phyloP scores from a whole-genome alignment of 1,284 basidiomycete genomes.

The Malassezia restricta region DNA sequence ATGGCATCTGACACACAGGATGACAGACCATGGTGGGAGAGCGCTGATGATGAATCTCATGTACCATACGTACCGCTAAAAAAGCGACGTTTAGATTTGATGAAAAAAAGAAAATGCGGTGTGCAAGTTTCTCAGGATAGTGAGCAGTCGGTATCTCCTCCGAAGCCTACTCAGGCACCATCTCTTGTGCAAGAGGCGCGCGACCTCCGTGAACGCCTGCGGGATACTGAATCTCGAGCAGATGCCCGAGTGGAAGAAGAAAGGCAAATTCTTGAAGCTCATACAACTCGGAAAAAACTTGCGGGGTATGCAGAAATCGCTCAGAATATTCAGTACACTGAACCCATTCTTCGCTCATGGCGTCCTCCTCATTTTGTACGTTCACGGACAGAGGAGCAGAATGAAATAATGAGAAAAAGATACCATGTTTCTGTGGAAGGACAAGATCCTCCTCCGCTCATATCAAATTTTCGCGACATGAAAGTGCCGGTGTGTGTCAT shows the following conservation, averaged over 20 bases:
- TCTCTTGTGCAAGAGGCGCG: constrained; percentile 36
- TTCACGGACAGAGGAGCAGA: constrained; percentile 58
- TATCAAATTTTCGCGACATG: constrained; percentile 90
- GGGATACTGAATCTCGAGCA: constrained; percentile 58
- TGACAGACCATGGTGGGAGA: constrained; percentile 14
- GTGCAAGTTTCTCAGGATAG: too few species aligned
- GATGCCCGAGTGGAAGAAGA: constrained; percentile 79
- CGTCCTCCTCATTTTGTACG: constrained; percentile 70
- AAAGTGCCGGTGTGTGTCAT: constrained; percentile 79
- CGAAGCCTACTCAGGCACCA: constrained; percentile 48
- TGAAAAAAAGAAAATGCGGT: constrained; percentile 49
- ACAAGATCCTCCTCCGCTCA: constrained; percentile 81
- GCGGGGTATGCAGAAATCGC: constrained; percentile 85
- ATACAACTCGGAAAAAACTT: constrained; percentile 77
- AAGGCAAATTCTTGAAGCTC: constrained; percentile 76
- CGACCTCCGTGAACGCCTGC: constrained; percentile 57
- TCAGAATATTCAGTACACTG: constrained; percentile 78
- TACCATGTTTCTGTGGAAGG: constrained; percentile 86
- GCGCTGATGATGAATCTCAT: constrained; percentile 39
- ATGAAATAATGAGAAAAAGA: constrained; percentile 68
- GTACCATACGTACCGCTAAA: constrained; percentile 78
- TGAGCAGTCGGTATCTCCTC: too few species aligned
- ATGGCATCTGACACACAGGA: not conserved
- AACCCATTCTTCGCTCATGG: constrained; percentile 81
- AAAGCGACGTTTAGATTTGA: constrained; percentile 66